Evolutionary conservation across 73 alveolate species (phyloP).

Genomic region (Paramecium sonneborni): DNA sequence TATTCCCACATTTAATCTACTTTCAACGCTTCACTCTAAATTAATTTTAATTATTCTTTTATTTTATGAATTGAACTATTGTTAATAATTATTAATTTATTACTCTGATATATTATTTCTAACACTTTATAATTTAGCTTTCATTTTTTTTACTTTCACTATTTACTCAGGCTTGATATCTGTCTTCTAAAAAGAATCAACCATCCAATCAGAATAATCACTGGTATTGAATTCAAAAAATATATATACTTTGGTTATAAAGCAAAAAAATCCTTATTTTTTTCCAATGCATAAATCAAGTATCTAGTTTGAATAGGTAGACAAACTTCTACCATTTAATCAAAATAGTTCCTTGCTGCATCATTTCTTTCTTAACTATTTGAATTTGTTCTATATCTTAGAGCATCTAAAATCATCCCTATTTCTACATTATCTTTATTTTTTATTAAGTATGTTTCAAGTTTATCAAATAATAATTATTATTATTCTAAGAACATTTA

Average conservation of each 20-base stretch:
- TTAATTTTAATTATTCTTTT: constrained; percentile 5
- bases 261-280: constrained; percentile 39
- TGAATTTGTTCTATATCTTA: constrained; percentile 61
- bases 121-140: constrained; percentile 14
- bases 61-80: background rate
- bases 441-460: constrained; percentile 27
- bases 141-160: constrained; percentile 34
- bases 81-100: background rate
- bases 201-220: constrained; percentile 56
- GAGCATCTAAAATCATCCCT: constrained; percentile 55
- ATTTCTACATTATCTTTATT: constrained; percentile 55
- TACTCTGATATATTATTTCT: constrained; percentile 32
- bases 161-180: constrained; percentile 44
- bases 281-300: constrained; percentile 45
- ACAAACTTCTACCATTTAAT: constrained; percentile 63
- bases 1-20: constrained; percentile 58
- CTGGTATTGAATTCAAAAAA: background rate
- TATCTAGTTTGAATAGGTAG: constrained; percentile 57
- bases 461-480: constrained; percentile 60
- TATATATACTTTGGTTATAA: constrained; percentile 25
- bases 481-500: constrained; percentile 53
- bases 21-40: constrained; percentile 30
- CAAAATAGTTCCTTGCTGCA: constrained; percentile 60
- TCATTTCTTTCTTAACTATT: constrained; percentile 62
- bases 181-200: constrained; percentile 12